Percentiles rank a stretch among this genome's conserved stretches.
Conservation (phyloP, 1,139 yeast species). For the Scheffersomyces lignicola region DNA sequence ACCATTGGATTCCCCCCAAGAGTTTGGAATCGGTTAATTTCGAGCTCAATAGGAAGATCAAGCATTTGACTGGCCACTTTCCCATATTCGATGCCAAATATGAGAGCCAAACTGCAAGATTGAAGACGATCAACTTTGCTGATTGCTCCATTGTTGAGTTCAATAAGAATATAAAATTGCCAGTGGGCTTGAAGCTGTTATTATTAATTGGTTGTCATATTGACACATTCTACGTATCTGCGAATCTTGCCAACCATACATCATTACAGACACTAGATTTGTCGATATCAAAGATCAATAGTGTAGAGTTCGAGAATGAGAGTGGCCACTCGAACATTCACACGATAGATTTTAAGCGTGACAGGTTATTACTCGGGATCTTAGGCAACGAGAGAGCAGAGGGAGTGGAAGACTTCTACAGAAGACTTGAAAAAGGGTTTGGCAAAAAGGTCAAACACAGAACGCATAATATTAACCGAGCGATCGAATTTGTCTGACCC, state of each 20-base stretch:
- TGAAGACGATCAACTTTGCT: background rate
- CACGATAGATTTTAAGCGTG: background rate
- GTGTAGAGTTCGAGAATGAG: background rate
- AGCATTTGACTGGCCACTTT: background rate
- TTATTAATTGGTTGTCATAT: background rate
- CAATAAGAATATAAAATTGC: background rate
- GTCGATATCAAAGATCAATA: background rate
- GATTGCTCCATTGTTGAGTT: background rate
- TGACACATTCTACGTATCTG: background rate
- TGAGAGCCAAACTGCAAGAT: background rate
- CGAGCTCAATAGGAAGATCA: background rate
- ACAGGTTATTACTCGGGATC: background rate
- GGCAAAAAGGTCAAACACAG: slow-evolving; percentile 1
- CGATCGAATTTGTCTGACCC: background rate
- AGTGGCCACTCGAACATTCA: background rate
- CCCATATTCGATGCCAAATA: slow-evolving; percentile 1
- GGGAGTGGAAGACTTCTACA: background rate
- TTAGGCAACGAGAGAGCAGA: background rate
- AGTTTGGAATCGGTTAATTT: background rate
- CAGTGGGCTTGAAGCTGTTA: background rate
- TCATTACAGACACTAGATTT: background rate
- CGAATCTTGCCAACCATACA: background rate
- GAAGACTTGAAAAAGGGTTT: background rate
- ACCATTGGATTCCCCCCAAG: slow-evolving; percentile 2
- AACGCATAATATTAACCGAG: slow-evolving; percentile 1